These are phyloP conservation scores for Periconia sp. DNA, from an alignment of 2,329 filamentous ascomycete genomes.

Conservation along the genomic window DNA sequence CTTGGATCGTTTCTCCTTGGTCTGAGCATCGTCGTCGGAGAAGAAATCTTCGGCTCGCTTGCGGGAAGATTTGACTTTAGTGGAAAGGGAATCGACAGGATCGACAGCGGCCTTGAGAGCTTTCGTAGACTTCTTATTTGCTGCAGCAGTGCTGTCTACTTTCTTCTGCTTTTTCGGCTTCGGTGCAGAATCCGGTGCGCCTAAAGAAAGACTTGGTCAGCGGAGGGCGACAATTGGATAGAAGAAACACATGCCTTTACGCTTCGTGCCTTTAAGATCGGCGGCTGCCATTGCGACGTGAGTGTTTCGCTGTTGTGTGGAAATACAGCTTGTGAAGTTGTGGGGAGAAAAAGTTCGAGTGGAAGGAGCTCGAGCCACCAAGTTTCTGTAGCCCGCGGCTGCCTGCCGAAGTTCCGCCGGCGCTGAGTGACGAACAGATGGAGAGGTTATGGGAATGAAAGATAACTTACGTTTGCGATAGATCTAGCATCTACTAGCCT, in stretches of 20 bases:
- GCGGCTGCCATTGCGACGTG: slow-evolving; percentile 58
- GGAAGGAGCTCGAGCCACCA: slow-evolving; percentile 31
- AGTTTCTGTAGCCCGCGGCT: slow-evolving; percentile 17
- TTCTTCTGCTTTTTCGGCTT: slow-evolving; percentile 49
- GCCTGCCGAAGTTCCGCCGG: slow-evolving; percentile 11
- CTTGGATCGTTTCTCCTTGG: slow-evolving; percentile 11
- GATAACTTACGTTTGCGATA: too few species aligned
- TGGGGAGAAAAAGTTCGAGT: slow-evolving; percentile 40
- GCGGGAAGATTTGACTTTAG: slow-evolving; percentile 34
- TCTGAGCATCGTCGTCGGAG: slow-evolving; percentile 28
- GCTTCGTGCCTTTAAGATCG: slow-evolving; percentile 60
- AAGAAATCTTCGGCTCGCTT: slow-evolving; percentile 46
- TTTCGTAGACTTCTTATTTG: slow-evolving; percentile 26
- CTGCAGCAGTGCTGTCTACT: slow-evolving; percentile 31
- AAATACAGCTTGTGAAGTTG: slow-evolving; percentile 8
- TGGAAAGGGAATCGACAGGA: slow-evolving; percentile 21
- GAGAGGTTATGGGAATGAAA: too few species aligned
- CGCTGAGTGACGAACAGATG: background rate
- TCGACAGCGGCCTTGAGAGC: slow-evolving; percentile 28
- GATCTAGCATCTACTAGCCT: too few species aligned
- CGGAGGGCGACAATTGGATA: slow-evolving; percentile 10
- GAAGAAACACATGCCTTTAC: slow-evolving; percentile 53
- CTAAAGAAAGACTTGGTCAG: slow-evolving; percentile 28
- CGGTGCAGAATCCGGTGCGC: slow-evolving; percentile 39
- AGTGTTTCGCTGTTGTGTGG: slow-evolving; percentile 15